Evolutionary conservation across 179 eudicot species (phyloP).

Genomic region (Corrigiola litoralis): DNA sequence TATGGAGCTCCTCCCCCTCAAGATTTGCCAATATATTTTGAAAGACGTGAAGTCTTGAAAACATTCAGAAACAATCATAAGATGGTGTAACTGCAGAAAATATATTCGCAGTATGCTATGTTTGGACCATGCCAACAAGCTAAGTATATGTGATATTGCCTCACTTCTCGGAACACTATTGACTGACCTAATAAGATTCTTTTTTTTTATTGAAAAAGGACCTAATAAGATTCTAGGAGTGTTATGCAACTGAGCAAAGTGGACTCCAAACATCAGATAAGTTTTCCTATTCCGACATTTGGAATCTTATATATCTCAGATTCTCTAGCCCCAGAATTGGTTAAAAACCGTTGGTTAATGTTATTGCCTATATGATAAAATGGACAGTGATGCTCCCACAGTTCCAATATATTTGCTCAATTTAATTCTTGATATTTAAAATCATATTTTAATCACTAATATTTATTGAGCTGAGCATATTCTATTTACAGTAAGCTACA

Average conservation of each 20-base stretch:
- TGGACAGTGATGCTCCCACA: too few species aligned
- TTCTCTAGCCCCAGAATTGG: not conserved
- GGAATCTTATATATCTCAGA: slow-evolving; percentile 11
- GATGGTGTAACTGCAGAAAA: not conserved
- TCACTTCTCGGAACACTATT: not conserved
- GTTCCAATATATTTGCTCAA: too few species aligned
- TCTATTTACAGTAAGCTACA: too few species aligned
- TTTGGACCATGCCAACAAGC: not conserved
- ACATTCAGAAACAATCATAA: slow-evolving; percentile 14
- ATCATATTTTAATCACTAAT: too few species aligned
- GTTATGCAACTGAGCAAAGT: not conserved
- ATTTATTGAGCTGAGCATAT: too few species aligned
- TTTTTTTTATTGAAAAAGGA: too few species aligned
- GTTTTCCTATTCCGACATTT: not conserved
- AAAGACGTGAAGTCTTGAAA: slow-evolving; percentile 16
- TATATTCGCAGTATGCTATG: slow-evolving; percentile 7
- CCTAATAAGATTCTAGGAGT: not conserved
- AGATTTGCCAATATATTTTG: slow-evolving; percentile 22
- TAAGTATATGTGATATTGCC: not conserved
- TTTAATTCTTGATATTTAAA: too few species aligned
- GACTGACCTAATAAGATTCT: not conserved
- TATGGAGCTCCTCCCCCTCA: not conserved
- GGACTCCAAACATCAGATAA: not conserved
- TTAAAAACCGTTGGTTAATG: slow-evolving; percentile 7
- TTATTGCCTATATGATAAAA: not conserved